Base-by-base conservation (phyloP, 2,329 filamentous ascomycete genomes). In the Canariomyces notabilis region DNA sequence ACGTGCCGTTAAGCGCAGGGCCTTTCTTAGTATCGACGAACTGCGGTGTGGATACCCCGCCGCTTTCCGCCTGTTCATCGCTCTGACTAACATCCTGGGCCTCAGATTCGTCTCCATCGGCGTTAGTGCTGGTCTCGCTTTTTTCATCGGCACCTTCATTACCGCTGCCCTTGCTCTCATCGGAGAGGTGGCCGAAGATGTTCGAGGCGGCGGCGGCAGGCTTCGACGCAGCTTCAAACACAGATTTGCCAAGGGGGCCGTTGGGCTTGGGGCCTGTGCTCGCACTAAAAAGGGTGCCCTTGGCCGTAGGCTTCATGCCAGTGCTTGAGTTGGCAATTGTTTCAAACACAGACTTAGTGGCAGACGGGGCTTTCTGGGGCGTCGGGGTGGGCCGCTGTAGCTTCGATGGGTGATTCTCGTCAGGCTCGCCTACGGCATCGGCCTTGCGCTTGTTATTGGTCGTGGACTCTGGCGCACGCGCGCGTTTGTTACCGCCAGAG, bases 161-260 rank as follows among this genome's bases (percentile, higher is more conserved):
- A 1, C 72, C 73, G 51, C 77, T 80, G 41, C 72, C 77, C 60
- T 76, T 76, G 33, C 75, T 77, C 23, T 66, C 68, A 56, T 79
- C 76, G 1, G 78, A 81, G 6, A 82, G 68, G 54, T 82, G 76
- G 19, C 72, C 73, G 57, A 83, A 83, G 40, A 81, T 80, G 57
- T 82, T 81, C 37, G 63, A 56, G 34, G 62, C 57, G 1, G 61
- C 36, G 11, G 54, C 51, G 7, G 45, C 44, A 37, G 66, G 58
- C 58, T 73, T 72, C 14, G 64, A 42, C 44, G 63, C 66, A 31
- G 54, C 32, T 18, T 57, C 58, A 8, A 64, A 57, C 7, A 58
- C 68, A 1, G 73, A 74, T 20, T 67, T 66, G 21, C 70, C 65
- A 20, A 71, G 56, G 26, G 61, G 64, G 33, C 64, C 65, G 34